Base-by-base conservation (phyloP, 192 early-diverging fungal genomes). In the Mortierella claussenii region DNA sequence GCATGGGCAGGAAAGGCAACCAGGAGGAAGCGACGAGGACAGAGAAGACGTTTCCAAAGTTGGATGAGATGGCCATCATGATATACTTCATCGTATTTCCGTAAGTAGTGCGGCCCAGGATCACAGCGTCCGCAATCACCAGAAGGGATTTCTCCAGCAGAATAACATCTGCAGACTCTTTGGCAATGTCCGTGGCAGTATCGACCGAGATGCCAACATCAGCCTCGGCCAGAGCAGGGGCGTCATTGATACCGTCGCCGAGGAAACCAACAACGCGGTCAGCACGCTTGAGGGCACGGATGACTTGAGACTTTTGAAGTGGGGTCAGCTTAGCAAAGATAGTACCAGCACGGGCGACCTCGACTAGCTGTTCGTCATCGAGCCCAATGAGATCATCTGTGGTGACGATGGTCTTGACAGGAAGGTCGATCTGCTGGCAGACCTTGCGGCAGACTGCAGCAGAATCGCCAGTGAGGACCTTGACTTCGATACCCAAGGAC, bases 191-290 rank as follows among this genome's bases (percentile, higher is more conserved):
- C 0, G 83, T 86, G 20, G 69, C 85, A 2, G 74, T 71, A 52
- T 86, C 85, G 24, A 86, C 83, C 13, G 78, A 80, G 51, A 87
- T 83, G 3, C 83, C 83, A 33, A 84, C 82, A 55, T 87, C 85
- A 24, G 78, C 79, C 21, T 71, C 79, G 37, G 78, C 43, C 1
- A 87, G 59, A 3, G 85, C 85, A 6, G 81, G 76, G 0, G 85
- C 85, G 43, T 87, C 85, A 59, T 87, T 87, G 73, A 87, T 83
- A 15, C 85, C 83, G 52, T 86, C 85, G 26, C 83, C 85, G 2
- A 86, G 68, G 55, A 87, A 85, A 12, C 83, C 83, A 31, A 85
- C 81, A 5, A 68, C 67, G 18, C 68, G 52, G 42, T 69, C 79
- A 2, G 53, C 21, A 4, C 67, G 66, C 55, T 86, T 80, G 31